phyloP scores from a whole-genome alignment of 2,329 filamentous ascomycete genomes.

The Ceratocystis huliohia region DNA sequence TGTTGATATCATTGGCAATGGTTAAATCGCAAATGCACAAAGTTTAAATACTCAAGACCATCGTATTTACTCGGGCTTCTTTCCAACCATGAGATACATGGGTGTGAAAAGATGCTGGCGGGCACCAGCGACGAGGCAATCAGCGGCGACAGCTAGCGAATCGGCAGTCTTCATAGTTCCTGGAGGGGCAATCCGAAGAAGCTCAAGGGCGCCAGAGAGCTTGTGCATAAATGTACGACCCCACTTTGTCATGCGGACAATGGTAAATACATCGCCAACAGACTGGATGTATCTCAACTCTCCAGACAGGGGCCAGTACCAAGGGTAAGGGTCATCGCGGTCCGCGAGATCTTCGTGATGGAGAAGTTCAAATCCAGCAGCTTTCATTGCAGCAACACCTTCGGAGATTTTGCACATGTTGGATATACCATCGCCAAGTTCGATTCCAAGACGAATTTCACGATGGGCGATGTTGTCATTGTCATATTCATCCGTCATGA shows the following conservation, averaged over 20 bases:
- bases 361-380: slow-evolving; percentile 73
- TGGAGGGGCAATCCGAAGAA: slow-evolving; percentile 57
- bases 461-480: slow-evolving; percentile 77
- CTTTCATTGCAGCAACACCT: slow-evolving; percentile 68
- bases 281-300: slow-evolving; percentile 72
- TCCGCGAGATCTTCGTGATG: slow-evolving; percentile 78
- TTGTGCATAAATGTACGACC: slow-evolving; percentile 64
- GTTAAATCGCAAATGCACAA: neutral
- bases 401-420: slow-evolving; percentile 90
- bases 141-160: slow-evolving; percentile 67
- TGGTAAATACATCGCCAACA: slow-evolving; percentile 67
- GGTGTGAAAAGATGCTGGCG: slow-evolving; percentile 90
- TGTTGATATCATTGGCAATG: too few species aligned
- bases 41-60: neutral
- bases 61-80: slow-evolving; percentile 49
- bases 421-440: slow-evolving; percentile 90
- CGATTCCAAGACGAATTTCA: slow-evolving; percentile 83
- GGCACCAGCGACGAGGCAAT: slow-evolving; percentile 76
- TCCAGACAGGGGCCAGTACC: slow-evolving; percentile 88
- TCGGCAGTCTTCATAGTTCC: slow-evolving; percentile 94
- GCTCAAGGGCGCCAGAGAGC: slow-evolving; percentile 66
- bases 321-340: slow-evolving; percentile 62
- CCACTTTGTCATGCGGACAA: slow-evolving; percentile 77
- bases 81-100: slow-evolving; percentile 93
- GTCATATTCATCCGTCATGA: slow-evolving; percentile 95